Evolutionary conservation across 2,329 filamentous ascomycete species (phyloP), one percentile per base, ranked within the genome.

Genomic region (Diaporthe helianthi): DNA sequence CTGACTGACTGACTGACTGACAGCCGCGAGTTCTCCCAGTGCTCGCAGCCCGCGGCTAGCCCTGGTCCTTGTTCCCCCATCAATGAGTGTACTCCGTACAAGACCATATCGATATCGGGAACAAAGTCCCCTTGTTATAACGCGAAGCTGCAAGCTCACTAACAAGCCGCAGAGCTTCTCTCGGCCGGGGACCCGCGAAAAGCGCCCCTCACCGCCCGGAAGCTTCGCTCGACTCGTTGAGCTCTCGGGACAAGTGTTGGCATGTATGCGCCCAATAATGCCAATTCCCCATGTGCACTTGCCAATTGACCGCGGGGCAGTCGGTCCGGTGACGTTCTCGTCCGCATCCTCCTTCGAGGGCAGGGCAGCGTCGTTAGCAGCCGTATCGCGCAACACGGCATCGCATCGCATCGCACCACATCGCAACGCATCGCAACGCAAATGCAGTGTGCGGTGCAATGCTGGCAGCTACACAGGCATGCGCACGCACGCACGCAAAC

Each of bases 221-320:
- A 60, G 60, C 60, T 69, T 33, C 38, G 29, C 17, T 15, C 31
- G 53, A 47, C 44, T 51, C 41, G 38, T 46, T n/a, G 44, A 63
- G 58, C 58, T 36, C 24, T 17, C 19, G 9, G 19, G 36, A 47
- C n/a, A 24, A 24, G 29, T 24, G 9, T 33, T 38, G 36, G 29
- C 24, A 31, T 36, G 49, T 52, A 4, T 36, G 61, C 31, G 52
- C 33, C 36, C 49, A 36, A 26, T 31, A 53, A 52, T 46, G 63
- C 31, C 60, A 22, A 44, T 38, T 44, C 12, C 54, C 61, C 51
- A 36, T 36, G 24, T 68, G 65, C 65, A 70, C 52, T 51, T 54
- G 53, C 52, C 47, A 55, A 60, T 53, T 63, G 66, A 24, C 15
- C 53, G 69, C 61, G 69, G 66, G 66, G 61, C 53, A 58, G 31